Base-by-base conservation (phyloP, 2,329 filamentous ascomycete genomes). In the Sporothrix protearum region DNA sequence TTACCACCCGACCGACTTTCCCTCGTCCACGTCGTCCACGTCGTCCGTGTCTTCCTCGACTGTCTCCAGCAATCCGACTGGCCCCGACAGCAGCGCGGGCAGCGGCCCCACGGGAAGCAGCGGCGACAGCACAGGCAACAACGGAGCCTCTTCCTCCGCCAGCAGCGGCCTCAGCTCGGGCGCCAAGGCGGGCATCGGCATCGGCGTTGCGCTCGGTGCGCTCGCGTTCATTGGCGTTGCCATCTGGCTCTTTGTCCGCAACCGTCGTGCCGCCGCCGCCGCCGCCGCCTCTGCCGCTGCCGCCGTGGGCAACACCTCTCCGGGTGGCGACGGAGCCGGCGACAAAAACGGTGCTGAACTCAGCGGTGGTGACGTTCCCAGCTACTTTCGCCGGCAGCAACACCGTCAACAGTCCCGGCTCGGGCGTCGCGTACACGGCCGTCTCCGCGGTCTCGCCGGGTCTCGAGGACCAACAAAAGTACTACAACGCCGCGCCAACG, bases 131-230 rank as follows among this genome's bases (percentile, higher is more conserved):
- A 28, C 14, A 28, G 55, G n/a, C 57, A 33, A 19, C 45, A 28
- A 12, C 16, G 39, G 42, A 33, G 12, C 2, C 59, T 51, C n/a
- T 22, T 19, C 59, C 10, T n/a, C 55, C 6, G 3, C 45, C 22
- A 28, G 51, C 69, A 45, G 71, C 22, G 72, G 71, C 19, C 77
- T 82, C 10, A 79, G 78, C 53, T 73, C 77, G 0, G 80, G 79
- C 8, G 80, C 78, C 74, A 81, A 80, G 73, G 77, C 76, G 1
- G 79, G 80, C 28, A 76, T 81, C 68, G 78, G 78, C 22, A 77
- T 80, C 6, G 80, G 81, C 33, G 79, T 80, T 25, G 75, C 77
- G 1, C 69, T 82, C 12, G 80, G 77, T 67, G 78, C 76, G 14
- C 74, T 81, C 14, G 77, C 77, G 0, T 22, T 81, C 25, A 75